Base-by-base conservation (phyloP, 768 basidiomycete genomes). In the Mycena vulgaris region DNA sequence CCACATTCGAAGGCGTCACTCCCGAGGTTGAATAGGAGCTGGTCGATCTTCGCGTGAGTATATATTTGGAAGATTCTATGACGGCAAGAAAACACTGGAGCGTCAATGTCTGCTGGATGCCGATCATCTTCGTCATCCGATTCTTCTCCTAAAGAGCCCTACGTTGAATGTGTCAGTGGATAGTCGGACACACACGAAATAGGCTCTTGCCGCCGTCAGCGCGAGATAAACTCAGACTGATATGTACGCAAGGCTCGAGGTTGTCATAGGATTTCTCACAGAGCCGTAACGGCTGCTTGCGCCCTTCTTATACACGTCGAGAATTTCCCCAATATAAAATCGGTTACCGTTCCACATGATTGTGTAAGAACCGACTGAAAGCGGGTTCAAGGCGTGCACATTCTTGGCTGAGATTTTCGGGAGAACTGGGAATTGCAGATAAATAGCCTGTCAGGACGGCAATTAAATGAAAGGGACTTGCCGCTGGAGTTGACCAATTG, bases 241-340 rank as follows among this genome's bases (percentile, higher is more conserved):
- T 35, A 35, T 35, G 33, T 35, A 35, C 7, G 33, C 33, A 35
- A 35, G 33, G 33, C 33, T 35, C 33, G 33, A 35, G 33, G 33
- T 35, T 35, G 33, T 6, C 33, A 13, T 35, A 35, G 33, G 13
- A 35, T 35, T 35, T 35, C 33, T 35, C 7, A 35, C 33, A 13
- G 33, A 35, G 33, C 33, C 33, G 13, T 35, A 35, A 13, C 33
- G 33, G 33, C 33, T 66, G 25, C 21, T 64, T 7, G 56, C 33
- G 10, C 66, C 73, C 37, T 55, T 59, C 58, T 71, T 74, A 55
- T 71, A 71, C 1, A 74, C 37, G 37, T 74, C 73, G 7, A 74
- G 66, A 17, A 74, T 56, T 40, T 74, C 66, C 13, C 73, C 73
- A 23, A 74, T 60, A 33, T 74, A 74, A 23, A 68, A 66, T 0